Evolutionary conservation across 2,329 filamentous ascomycete genomes (phyloP), one percentile per base, ranked within the genome.

Genomic region (Fusarium bulbicola): DNA sequence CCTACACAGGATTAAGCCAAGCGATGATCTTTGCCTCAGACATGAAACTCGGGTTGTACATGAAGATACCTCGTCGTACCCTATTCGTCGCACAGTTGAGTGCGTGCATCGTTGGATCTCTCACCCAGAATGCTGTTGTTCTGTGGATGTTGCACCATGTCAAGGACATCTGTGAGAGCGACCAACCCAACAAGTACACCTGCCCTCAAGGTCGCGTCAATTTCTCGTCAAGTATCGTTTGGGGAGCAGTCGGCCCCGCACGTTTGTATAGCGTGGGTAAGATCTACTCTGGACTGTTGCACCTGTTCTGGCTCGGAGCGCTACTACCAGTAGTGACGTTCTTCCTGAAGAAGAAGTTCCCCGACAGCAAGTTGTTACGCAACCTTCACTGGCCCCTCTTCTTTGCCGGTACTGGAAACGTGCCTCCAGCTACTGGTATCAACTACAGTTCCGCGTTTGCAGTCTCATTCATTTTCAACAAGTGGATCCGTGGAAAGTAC

Each of bases 361-460:
- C 60, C 3, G 24, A 34, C 5, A 60, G 18, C 18, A 60, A 36
- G 6, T 18, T 63, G 18, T 12, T 63, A 3, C 34, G 28, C 0
- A 49, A 36, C 4, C 53, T 63, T 7, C 60, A 63, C 28, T 63
- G 60, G 60, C 60, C 60, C 4, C 60, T 63, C 3, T 63, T 63
- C n/a, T 63, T 63, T 7, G 60, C 60, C 4, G 60, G 54, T 0
- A 63, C 60, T 0, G 60, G 60, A 1, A 63, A 60, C 2, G 54
- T 63, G 1, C 60, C 60, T 6, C 60, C 60, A 2, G 60, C 60
- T 5, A 63, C 60, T 1, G 60, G 60, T 0, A 63, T 63, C 15
- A 63, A 63, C 13, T 63, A 63, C 15, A 63, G 53, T 0, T 63
- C 60, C 1, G 60, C 60, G 0, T 63, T 63, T 40, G 60, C 60